Evolutionary conservation across 2,329 filamentous ascomycete genomes (phyloP).

Genomic region (Dryadomyces quercivorus): DNA sequence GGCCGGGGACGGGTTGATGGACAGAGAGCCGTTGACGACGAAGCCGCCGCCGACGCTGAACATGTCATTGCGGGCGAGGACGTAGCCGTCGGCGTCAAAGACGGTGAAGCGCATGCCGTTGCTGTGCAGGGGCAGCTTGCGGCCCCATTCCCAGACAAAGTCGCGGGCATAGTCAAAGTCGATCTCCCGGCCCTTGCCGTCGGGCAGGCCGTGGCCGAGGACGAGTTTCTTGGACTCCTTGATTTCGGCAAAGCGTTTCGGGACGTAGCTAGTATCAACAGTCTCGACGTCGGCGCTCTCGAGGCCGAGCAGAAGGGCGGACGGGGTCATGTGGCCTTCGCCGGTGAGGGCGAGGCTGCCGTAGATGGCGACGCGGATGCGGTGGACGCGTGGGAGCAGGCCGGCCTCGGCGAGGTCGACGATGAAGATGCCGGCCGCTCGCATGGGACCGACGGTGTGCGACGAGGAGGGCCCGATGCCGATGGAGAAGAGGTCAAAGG

Average conservation of each 20-base stretch:
- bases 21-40: conserved; percentile 37
- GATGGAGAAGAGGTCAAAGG: conserved; percentile 39
- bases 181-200: conserved; percentile 28
- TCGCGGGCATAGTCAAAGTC: conserved; percentile 36
- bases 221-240: conserved; percentile 31
- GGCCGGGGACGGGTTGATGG: conserved; percentile 16
- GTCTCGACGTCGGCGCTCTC: conserved; percentile 36
- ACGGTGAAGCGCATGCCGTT: conserved; percentile 41
- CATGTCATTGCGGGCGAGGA: conserved; percentile 35
- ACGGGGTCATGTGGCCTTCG: conserved; percentile 40
- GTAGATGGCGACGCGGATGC: conserved; percentile 35
- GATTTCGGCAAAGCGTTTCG: conserved; percentile 31
- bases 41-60: conserved; percentile 41
- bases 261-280: conserved; percentile 35
- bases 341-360: conserved; percentile 37
- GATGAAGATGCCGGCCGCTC: conserved; percentile 38
- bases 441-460: conserved; percentile 39
- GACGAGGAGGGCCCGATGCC: conserved; percentile 39
- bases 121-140: conserved; percentile 37
- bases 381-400: conserved; percentile 30
- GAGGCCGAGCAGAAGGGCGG: conserved; percentile 34
- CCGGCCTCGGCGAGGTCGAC: conserved; percentile 32
- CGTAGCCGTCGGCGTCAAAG: conserved; percentile 31
- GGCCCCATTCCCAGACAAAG: conserved; percentile 39
- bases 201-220: conserved; percentile 27